phyloP scores from a whole-genome alignment of 129 eudicot species.

The carrot (Daucus carota) region DH1_v3.0 NC_030388.2:26461501-26462000 shows the following conservation, averaged over 20 bases:
- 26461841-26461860: not conserved
- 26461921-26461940: no score
- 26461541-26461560: not conserved
- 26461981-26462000: no score
- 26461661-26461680: not conserved
- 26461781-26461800: not conserved
- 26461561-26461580: not conserved
- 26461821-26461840: not conserved
- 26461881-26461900: not conserved
- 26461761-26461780: not conserved
- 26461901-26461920: no score
- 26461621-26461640: not conserved
- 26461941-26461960: no score
- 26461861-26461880: not conserved
- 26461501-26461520: not conserved
- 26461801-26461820: not conserved
- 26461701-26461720: not conserved
- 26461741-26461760: not conserved
- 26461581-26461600: not conserved
- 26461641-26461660: not conserved
- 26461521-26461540: not conserved
- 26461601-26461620: not conserved
- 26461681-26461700: not conserved
- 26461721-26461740: not conserved
- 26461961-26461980: no score